Percentiles rank a stretch among this genome's conserved stretches.
Evolutionary conservation across 805 yeast genomes (phyloP).

Genomic region (Candida nanaspora): DNA sequence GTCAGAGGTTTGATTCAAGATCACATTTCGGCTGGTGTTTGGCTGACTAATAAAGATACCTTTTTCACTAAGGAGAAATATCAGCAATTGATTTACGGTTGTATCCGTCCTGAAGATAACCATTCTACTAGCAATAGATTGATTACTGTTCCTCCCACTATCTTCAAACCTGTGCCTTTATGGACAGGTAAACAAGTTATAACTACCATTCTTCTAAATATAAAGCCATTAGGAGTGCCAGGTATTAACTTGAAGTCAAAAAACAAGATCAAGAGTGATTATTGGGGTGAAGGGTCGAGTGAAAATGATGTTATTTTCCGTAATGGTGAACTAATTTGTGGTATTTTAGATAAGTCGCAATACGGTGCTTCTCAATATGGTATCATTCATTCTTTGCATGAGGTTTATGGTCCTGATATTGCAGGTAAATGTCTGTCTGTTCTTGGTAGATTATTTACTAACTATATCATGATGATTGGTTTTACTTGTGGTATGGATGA

Average conservation of each 20-base stretch:
- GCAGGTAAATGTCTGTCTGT: constrained; percentile 89
- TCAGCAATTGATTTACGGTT: constrained; percentile 89
- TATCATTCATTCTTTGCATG: constrained; percentile 92
- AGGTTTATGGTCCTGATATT: constrained; percentile 83
- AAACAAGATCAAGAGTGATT: constrained; percentile 88
- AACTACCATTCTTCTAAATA: constrained; percentile 82
- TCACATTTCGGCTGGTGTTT: constrained; percentile 97
- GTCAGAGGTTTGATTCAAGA: constrained; percentile 98
- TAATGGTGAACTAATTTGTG: constrained; percentile 83
- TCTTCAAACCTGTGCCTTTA: constrained; percentile 76
- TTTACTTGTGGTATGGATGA: constrained; percentile 99
- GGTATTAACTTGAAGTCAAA: constrained; percentile 80
- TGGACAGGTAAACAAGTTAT: constrained; percentile 99
- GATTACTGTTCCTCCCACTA: constrained; percentile 81
- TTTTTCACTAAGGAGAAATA: constrained; percentile 87
- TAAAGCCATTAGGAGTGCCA: constrained; percentile 81
- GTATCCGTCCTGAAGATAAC: constrained; percentile 96
- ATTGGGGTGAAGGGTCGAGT: constrained; percentile 81
- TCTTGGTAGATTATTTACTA: constrained; percentile 92
- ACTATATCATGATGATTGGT: constrained; percentile 85
- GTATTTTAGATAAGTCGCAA: constrained; percentile 95
- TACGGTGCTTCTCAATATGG: constrained; percentile 98
- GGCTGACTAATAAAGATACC: constrained; percentile 91
- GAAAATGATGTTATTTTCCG: constrained; percentile 84
- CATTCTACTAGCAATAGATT: constrained; percentile 68